These are phyloP conservation scores for Madurella fahalii DNA, from an alignment of 2,329 filamentous ascomycete genomes.

Conservation along the genomic window DNA sequence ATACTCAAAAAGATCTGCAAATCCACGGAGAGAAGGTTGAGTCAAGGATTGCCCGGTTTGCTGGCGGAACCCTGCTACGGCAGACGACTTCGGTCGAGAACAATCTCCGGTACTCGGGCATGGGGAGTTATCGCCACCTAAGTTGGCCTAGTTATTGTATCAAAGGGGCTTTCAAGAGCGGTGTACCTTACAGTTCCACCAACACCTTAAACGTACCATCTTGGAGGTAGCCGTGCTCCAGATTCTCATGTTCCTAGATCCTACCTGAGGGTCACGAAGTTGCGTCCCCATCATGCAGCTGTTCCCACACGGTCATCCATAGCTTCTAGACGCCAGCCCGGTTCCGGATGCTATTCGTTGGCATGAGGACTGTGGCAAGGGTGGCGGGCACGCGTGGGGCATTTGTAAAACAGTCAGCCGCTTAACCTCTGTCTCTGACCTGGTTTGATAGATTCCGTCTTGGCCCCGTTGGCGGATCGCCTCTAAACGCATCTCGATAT, in stretches of 20 bases:
- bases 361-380: neutral
- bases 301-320: neutral
- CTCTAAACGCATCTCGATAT: too few relatives aligned
- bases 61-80: too few relatives aligned
- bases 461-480: too few relatives aligned
- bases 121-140: too few relatives aligned
- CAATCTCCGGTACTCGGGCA: too few relatives aligned
- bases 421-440: neutral
- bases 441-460: too few relatives aligned
- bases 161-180: too few relatives aligned
- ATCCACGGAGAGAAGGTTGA: neutral
- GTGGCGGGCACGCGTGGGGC: neutral
- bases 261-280: neutral
- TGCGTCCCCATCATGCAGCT: neutral
- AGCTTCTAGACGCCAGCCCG: constrained; percentile 3
- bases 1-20: constrained; percentile 1
- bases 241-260: constrained; percentile 3
- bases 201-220: neutral
- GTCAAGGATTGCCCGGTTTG: neutral
- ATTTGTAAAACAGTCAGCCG: neutral
- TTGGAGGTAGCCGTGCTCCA: neutral
- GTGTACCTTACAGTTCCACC: too few relatives aligned
- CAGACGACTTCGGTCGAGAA: too few relatives aligned
- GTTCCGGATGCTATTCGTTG: neutral
- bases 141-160: too few relatives aligned